Conservation (phyloP, 177 flowering plant genomes). For the Vitis hybrid region DNA sequence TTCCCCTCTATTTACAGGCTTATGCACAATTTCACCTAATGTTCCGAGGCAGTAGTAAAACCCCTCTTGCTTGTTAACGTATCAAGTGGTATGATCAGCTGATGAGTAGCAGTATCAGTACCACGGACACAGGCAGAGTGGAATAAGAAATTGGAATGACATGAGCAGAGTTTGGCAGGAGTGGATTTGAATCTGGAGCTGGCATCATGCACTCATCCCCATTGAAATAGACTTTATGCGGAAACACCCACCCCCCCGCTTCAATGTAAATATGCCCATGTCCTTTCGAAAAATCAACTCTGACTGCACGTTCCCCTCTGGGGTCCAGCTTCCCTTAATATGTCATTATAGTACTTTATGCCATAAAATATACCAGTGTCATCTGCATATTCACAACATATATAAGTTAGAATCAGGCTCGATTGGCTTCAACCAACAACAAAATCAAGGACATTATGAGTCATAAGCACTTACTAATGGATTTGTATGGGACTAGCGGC, state of each 20-base stretch:
- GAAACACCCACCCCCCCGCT: constrained; percentile 43
- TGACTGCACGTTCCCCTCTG: constrained; percentile 32
- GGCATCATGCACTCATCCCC: constrained; percentile 42
- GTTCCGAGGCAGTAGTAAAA: too few relatives aligned
- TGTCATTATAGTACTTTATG: constrained; percentile 29
- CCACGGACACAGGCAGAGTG: not conserved
- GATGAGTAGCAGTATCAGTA: constrained; percentile 3
- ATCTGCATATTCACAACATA: constrained; percentile 24
- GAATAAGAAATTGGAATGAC: not conserved
- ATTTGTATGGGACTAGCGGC: constrained; percentile 57
- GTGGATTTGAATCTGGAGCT: constrained; percentile 28
- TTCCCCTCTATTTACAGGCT: too few relatives aligned
- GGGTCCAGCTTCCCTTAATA: constrained; percentile 32
- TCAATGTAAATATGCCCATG: constrained; percentile 22
- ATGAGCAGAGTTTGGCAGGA: constrained; percentile 23
- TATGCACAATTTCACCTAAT: too few relatives aligned
- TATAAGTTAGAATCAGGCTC: too few relatives aligned
- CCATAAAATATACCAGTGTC: constrained; percentile 39
- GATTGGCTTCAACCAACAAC: not conserved
- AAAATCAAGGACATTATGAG: not conserved
- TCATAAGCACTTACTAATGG: constrained; percentile 48
- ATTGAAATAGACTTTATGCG: constrained; percentile 37
- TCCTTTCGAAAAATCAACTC: constrained; percentile 34
- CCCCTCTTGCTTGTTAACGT: too few relatives aligned
- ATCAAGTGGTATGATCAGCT: not conserved